Percentiles rank a stretch among this genome's conserved stretches.
Conservation (phyloP, 805 yeast species). For the Candida oleophila region DNA sequence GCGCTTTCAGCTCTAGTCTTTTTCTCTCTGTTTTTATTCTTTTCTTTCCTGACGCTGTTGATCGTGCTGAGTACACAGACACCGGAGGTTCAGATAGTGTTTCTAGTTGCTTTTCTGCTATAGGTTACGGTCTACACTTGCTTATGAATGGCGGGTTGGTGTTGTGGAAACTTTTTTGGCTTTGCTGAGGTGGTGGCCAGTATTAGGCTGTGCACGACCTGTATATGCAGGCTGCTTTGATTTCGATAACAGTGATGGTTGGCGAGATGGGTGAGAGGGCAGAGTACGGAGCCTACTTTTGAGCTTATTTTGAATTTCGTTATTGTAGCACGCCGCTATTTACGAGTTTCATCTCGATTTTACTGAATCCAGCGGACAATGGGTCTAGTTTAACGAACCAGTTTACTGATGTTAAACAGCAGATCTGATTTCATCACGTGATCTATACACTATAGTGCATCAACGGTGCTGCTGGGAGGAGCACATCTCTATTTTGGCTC, state of each 20-base stretch:
- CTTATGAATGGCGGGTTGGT: not conserved
- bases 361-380: no score
- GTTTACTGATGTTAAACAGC: no score
- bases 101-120: not conserved
- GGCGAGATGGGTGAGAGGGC: not conserved
- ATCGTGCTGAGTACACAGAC: not conserved
- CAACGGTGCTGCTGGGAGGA: no score
- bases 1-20: not conserved
- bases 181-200: not conserved
- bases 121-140: not conserved
- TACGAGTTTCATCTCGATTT: no score
- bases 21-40: not conserved
- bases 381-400: no score
- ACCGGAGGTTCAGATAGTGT: not conserved
- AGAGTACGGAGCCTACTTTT: no score
- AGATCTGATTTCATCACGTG: no score
- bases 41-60: not conserved
- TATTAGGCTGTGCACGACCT: not conserved
- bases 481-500: no score
- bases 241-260: not conserved
- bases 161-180: not conserved
- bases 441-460: no score
- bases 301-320: no score
- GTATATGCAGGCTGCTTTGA: not conserved
- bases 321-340: no score